Conservation (phyloP, 371 early-diverging fungal species). For the Mycotypha africana region DNA sequence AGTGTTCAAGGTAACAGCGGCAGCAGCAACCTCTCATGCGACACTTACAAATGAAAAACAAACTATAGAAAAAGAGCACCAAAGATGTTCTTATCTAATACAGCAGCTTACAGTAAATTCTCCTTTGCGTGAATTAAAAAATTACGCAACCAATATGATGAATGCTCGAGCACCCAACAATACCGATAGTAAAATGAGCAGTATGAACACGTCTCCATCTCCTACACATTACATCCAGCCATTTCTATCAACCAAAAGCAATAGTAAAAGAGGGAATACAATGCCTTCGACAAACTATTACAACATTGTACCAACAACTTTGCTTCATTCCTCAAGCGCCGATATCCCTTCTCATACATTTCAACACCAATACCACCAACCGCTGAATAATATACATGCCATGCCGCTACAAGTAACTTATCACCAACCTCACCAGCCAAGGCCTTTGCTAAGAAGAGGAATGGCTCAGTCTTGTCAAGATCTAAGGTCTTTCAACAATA, state of each 20-base stretch:
- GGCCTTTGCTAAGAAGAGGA: too few species aligned
- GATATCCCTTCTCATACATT: neutral
- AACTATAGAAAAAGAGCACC: constrained; percentile 30
- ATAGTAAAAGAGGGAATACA: constrained; percentile 12
- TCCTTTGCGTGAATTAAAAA: constrained; percentile 32
- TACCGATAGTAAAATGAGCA: too few species aligned
- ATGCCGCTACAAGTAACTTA: constrained; percentile 9
- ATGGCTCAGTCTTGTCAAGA: constrained; percentile 20
- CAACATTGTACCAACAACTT: constrained; percentile 3
- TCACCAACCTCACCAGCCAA: constrained; percentile 5
- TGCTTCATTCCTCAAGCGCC: constrained; percentile 12
- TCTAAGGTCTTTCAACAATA: constrained; percentile 9
- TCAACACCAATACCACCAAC: constrained; percentile 4
- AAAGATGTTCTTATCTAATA: constrained; percentile 15
- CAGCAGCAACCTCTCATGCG: too few species aligned
- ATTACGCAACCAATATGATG: too few species aligned
- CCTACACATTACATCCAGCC: too few species aligned
- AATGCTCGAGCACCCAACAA: too few species aligned
- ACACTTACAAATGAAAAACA: too few species aligned
- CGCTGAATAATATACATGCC: constrained; percentile 17
- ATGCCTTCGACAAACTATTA: constrained; percentile 9
- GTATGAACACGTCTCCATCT: too few species aligned
- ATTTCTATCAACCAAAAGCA: too few species aligned
- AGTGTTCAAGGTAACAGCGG: too few species aligned
- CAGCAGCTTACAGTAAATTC: constrained; percentile 26